These are phyloP conservation scores for Fusarium musae DNA, from an alignment of 2,329 filamentous ascomycete genomes.

Conservation along the genomic window DNA sequence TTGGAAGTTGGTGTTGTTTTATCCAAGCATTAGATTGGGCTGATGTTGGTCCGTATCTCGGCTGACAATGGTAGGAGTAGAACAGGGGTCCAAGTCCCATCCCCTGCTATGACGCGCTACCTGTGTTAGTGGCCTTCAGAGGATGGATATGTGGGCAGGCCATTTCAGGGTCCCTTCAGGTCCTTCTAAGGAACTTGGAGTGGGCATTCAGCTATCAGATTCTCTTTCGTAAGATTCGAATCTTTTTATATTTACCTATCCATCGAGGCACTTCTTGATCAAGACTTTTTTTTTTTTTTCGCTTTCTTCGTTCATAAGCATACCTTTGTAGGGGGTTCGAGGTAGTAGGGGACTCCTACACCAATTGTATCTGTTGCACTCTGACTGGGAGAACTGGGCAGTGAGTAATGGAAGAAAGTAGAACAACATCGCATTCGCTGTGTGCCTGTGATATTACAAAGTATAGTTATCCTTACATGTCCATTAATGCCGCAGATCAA, in stretches of 20 bases:
- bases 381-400: background rate
- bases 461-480: constrained; percentile 4
- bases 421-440: background rate
- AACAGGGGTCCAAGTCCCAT: constrained; percentile 31
- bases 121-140: constrained; percentile 20
- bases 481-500: background rate
- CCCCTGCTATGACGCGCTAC: constrained; percentile 28
- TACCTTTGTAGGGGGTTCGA: background rate
- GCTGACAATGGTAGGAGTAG: constrained; percentile 8
- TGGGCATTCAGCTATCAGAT: background rate
- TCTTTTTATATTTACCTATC: background rate
- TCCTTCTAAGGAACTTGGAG: background rate
- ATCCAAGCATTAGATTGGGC: constrained; percentile 16
- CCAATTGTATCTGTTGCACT: too few species aligned
- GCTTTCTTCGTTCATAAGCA: background rate
- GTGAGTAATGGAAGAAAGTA: background rate
- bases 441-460: constrained; percentile 22
- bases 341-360: background rate
- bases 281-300: background rate
- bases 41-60: constrained; percentile 22
- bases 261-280: background rate
- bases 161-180: constrained; percentile 14
- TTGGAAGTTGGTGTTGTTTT: constrained; percentile 19
- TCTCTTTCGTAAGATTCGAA: background rate
- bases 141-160: constrained; percentile 8